phyloP scores from a whole-genome alignment of 2,329 filamentous ascomycete genomes.

The Penicillium sp. region DNA sequence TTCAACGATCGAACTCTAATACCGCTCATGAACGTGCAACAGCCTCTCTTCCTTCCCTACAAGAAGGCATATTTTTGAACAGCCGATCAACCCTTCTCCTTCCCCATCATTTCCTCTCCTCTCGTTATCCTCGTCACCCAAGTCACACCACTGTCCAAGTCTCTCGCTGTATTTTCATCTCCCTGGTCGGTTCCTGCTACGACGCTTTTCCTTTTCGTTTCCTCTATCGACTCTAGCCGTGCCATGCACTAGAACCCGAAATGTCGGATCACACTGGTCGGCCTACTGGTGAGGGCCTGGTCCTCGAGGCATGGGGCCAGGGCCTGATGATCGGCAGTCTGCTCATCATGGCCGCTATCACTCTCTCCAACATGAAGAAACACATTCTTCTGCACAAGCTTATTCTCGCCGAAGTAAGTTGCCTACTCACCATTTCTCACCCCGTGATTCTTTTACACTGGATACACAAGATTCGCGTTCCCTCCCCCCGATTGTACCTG shows the following conservation, averaged over 20 bases:
- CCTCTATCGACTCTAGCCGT: neutral
- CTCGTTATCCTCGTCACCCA: neutral
- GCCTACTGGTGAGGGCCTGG: conserved; percentile 32
- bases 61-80: neutral
- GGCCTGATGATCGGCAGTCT: conserved; percentile 53
- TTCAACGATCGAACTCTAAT: neutral
- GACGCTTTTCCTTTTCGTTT: neutral
- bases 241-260: neutral
- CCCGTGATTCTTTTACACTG: neutral
- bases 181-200: neutral
- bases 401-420: conserved; percentile 51
- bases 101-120: neutral
- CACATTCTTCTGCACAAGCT: conserved; percentile 54
- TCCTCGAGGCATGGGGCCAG: conserved; percentile 53
- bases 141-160: neutral
- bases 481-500: neutral
- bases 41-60: neutral
- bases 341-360: conserved; percentile 53
- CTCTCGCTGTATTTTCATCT: neutral
- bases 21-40: neutral
- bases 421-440: neutral
- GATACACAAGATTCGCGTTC: neutral
- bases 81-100: neutral
- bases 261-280: conserved; percentile 9
- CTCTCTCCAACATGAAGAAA: conserved; percentile 53